phyloP scores from a whole-genome alignment of 108 stramenopile species.

The Cyclotella atomus region DNA sequence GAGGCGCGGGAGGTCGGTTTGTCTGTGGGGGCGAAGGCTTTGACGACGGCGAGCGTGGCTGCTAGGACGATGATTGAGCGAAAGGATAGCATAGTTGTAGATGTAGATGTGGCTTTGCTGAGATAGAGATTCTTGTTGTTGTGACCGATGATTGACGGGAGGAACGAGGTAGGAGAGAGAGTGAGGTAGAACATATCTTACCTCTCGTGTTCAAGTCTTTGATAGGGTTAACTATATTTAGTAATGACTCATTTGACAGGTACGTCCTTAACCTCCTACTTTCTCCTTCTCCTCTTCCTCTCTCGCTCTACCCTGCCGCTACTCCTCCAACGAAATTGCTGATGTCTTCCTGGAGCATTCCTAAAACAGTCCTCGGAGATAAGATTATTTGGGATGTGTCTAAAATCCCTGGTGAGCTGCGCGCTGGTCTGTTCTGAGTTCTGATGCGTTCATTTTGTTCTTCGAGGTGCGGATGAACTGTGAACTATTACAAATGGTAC shows the following conservation, averaged over 20 bases:
- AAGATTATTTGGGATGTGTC: constrained; percentile 25
- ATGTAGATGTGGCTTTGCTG: neutral
- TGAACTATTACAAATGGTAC: neutral
- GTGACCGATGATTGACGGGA: too few species aligned
- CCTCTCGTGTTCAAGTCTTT: too few species aligned
- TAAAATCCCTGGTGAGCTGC: constrained; percentile 24
- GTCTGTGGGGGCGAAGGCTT: constrained; percentile 34
- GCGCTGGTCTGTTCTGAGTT: neutral
- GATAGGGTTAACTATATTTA: too few species aligned
- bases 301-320: too few species aligned
- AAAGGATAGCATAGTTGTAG: constrained; percentile 15
- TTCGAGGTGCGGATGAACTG: neutral
- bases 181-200: too few species aligned
- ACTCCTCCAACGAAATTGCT: too few species aligned
- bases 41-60: neutral
- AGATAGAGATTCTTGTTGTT: neutral
- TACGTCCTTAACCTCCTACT: too few species aligned
- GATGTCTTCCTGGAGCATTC: constrained; percentile 22
- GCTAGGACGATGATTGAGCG: constrained; percentile 23
- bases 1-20: neutral
- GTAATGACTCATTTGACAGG: too few species aligned
- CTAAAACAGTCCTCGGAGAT: constrained; percentile 29
- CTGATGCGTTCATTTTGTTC: too few species aligned
- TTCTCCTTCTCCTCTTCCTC: too few species aligned
- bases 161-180: too few species aligned